phyloP scores from a whole-genome alignment of 2,329 filamentous ascomycete genomes.

The Venturiaceae sp. region DNA sequence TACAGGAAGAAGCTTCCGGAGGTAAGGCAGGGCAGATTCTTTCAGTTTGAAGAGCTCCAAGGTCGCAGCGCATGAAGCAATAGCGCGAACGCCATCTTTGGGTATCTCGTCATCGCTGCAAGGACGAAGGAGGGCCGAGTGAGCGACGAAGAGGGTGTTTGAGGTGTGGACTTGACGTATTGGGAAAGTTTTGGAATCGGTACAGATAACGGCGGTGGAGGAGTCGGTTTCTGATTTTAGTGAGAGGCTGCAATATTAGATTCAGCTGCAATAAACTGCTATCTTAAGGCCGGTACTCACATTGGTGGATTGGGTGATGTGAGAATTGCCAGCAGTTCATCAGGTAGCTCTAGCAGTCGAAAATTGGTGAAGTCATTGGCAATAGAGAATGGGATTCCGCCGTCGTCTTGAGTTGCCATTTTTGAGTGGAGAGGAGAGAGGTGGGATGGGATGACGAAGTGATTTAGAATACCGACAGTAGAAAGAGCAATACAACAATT shows the following conservation, averaged over 20 bases:
- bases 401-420: constrained; percentile 34
- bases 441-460: too few species aligned
- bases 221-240: constrained; percentile 24
- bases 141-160: constrained; percentile 49
- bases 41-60: constrained; percentile 30
- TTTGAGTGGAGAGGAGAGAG: neutral
- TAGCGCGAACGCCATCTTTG: constrained; percentile 4
- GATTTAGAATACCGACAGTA: too few species aligned
- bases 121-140: constrained; percentile 15
- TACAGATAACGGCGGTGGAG: constrained; percentile 48
- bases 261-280: constrained; percentile 23
- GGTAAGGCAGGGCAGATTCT: constrained; percentile 22
- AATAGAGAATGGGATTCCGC: constrained; percentile 32
- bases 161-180: constrained; percentile 57
- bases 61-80: constrained; percentile 33
- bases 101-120: neutral
- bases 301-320: constrained; percentile 33
- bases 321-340: constrained; percentile 45
- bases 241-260: constrained; percentile 22
- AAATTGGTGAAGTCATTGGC: constrained; percentile 40
- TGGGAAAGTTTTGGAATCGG: constrained; percentile 45
- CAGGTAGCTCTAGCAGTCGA: constrained; percentile 50
- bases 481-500: too few species aligned
- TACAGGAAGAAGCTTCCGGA: constrained; percentile 27
- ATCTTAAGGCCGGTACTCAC: constrained; percentile 28